Base-by-base conservation (phyloP, 352 stramenopile species). In the Phytophthora syringae region DNA sequence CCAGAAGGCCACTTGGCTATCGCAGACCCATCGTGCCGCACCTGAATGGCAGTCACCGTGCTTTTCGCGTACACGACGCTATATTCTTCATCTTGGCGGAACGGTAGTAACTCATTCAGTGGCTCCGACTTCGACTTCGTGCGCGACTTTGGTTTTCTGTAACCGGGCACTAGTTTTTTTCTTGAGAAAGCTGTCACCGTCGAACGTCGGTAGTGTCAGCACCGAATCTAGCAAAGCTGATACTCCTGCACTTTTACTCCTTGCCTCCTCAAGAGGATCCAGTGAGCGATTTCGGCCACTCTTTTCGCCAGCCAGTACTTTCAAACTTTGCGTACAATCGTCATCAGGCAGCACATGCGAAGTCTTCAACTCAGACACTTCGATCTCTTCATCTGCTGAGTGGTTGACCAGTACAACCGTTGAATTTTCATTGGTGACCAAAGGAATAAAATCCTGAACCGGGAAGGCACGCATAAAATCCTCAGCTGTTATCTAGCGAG, bases 381-480 rank as follows among this genome's bases (percentile, higher is more conserved):
- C n/a, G 3, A 9, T 10, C 9, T 9, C 10, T 53, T 45, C 37
- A 15, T 40, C 39, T 21, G 28, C 15, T 6, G 53, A 45, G 11
- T 47, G 20, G 37, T 58, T 62, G 11, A 21, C 27, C 15, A 24
- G 21, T 28, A 30, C 15, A 25, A 7, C 42, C 24, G 4, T 20
- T 2, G 45, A 28, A 40, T 51, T 47, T 22, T 32, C 37, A 6
- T 63, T 42, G 5, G 7, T 15, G n/a, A 60, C 32, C 1, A 81
- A 42, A 28, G 79, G 76, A 32, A 93, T 92, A 48, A 88, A 93
- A 13, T 89, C 80, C 42, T 94, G 85, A 2, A 92, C 68, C 0
- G 85, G 85, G 24, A 90, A 94, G 9, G 77, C 74, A 10, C 79
- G 73, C 79, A 90, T 79, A 45, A 89, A 86, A 1, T 86, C 80